phyloP scores from a whole-genome alignment of 2,329 filamentous ascomycete species.

The Trichoderma koningiopsis region DNA sequence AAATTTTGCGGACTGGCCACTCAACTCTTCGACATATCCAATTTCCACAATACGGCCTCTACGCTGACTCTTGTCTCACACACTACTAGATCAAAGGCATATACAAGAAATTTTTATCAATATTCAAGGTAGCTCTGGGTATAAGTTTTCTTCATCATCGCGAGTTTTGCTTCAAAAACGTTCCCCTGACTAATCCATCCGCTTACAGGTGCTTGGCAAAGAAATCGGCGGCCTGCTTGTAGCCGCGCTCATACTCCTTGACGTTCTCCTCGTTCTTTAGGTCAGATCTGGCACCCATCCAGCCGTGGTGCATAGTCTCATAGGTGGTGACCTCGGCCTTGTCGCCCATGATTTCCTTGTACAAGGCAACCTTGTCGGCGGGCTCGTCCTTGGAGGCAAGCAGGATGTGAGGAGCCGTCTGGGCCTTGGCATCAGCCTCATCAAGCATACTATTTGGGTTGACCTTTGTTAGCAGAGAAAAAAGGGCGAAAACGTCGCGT shows the following conservation, averaged over 20 bases:
- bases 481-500: not conserved
- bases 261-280: constrained; percentile 48
- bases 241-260: constrained; percentile 53
- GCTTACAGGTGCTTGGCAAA: constrained; percentile 45
- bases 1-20: not conserved
- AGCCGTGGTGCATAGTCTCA: constrained; percentile 56
- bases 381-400: constrained; percentile 55
- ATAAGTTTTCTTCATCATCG: not conserved
- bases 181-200: not conserved
- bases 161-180: not conserved
- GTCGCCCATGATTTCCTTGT: constrained; percentile 43
- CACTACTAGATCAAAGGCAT: not conserved
- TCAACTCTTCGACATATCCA: not conserved
- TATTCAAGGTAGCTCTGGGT: not conserved
- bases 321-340: constrained; percentile 52
- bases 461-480: not conserved
- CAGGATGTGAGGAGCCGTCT: constrained; percentile 51
- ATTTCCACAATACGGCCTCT: not conserved
- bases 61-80: not conserved
- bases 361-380: constrained; percentile 46
- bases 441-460: constrained; percentile 37
- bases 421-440: constrained; percentile 45
- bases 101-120: not conserved
- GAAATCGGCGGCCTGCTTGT: constrained; percentile 48
- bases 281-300: constrained; percentile 58